These are phyloP conservation scores for Pelargonium fulgidum DNA, from an alignment of 441 rosid species.

Conservation along the genomic window DNA sequence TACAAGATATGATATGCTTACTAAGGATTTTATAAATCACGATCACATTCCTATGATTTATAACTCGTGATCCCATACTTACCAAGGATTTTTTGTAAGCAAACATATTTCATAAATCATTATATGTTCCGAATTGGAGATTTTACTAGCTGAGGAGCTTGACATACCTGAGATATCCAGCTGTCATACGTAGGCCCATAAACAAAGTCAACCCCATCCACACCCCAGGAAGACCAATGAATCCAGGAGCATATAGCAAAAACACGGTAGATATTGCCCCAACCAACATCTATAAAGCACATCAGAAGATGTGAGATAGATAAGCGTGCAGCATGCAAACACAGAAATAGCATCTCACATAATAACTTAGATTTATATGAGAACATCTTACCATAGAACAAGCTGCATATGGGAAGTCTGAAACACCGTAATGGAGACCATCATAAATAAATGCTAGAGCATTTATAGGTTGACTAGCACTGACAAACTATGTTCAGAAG, in stretches of 20 bases:
- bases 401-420: slow-evolving; percentile 92
- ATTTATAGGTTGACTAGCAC: slow-evolving; percentile 86
- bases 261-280: slow-evolving; percentile 40
- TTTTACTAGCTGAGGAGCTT: not conserved
- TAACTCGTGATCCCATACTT: no score
- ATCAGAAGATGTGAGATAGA: slow-evolving; percentile 14
- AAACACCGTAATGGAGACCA: slow-evolving; percentile 91
- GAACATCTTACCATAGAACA: slow-evolving; percentile 56
- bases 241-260: slow-evolving; percentile 28
- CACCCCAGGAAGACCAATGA: slow-evolving; percentile 33
- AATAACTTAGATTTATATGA: not conserved
- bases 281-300: slow-evolving; percentile 56
- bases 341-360: not conserved
- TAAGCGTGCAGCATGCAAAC: not conserved
- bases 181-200: slow-evolving; percentile 35
- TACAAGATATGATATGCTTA: not conserved
- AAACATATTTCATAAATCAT: not conserved
- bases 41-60: no score
- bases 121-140: not conserved
- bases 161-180: slow-evolving; percentile 32
- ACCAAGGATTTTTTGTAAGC: no score
- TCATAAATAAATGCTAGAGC: slow-evolving; percentile 89
- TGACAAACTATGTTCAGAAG: slow-evolving; percentile 49
- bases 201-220: slow-evolving; percentile 37
- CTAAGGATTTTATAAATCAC: no score